Evolutionary conservation across 140 eudicot genomes (phyloP), one percentile per base, ranked within the genome.

Genomic region (Senecio squalidus): DNA sequence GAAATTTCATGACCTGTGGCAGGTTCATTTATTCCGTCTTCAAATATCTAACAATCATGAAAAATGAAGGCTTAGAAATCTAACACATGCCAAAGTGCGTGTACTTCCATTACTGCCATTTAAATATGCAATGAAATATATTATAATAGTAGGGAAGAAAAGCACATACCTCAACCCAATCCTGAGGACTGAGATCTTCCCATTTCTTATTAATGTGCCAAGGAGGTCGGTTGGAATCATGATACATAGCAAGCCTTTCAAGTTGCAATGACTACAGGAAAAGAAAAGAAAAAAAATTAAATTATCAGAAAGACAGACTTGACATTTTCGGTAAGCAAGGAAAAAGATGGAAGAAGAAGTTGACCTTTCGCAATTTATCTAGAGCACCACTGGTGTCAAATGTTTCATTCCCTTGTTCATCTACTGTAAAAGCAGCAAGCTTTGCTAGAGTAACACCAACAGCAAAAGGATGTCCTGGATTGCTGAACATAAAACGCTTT

Each of bases 331-430:
- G 34, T 18, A 41, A 66, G 14, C 45, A 28, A 22, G 53, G 24
- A 58, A 34, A 15, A 17, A 39, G 4, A 48, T 59, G 56, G 26
- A 24, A 76, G 24, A 64, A 38, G 69, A 15, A 57, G 20, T 78
- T 52, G 39, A 92, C 98, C 96, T 92, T 92, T 33, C 96, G 82
- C 69, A 92, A 71, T 72, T 84, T 87, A 87, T 92, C 98, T 21
- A 92, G 80, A 68, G 96, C 98, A 31, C 98, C 96, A 68, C 98
- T 92, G 60, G 98, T 87, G 72, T 92, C 98, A 55, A 92, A 92
- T 33, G 98, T 92, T 85, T 92, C 98, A 69, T 87, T 84, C 46
- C 98, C 98, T 47, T 84, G 78, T 74, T 92, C 98, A 38, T 92
- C 98, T 78, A 80, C 92, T 15, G 98, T 92, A 67, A 92, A 88